Evolutionary conservation across 2,329 filamentous ascomycete species (phyloP).

Genomic region (Graphiopsis chlorocephala): DNA sequence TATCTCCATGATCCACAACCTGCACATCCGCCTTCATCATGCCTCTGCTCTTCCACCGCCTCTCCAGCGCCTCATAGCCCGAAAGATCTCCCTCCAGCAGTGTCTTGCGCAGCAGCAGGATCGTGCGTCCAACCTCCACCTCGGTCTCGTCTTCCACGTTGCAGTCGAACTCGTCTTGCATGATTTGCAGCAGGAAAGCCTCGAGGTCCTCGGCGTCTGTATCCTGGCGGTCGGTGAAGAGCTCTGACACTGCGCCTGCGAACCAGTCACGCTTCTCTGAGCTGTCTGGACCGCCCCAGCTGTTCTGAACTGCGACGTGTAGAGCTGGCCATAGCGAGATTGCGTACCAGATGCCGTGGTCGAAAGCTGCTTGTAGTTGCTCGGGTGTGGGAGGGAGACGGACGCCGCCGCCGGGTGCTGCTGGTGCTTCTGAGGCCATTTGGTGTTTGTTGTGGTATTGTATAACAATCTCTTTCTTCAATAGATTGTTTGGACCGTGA

Average conservation of each 20-base stretch:
- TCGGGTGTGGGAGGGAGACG: conserved; percentile 22
- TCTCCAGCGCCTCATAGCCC: conserved; percentile 76
- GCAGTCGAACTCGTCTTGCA: conserved; percentile 94
- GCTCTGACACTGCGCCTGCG: conserved; percentile 78
- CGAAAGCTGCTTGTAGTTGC: conserved; percentile 51
- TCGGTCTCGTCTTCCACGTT: conserved; percentile 87
- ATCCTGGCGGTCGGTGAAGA: conserved; percentile 61
- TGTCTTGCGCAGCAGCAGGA: conserved; percentile 65
- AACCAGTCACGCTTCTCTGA: conserved; percentile 95
- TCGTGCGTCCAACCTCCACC: conserved; percentile 67
- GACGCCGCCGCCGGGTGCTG: conserved; percentile 8
- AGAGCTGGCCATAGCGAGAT: conserved; percentile 88
- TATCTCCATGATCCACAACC: conserved; percentile 60
- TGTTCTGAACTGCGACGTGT: conserved; percentile 78
- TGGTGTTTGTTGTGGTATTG: background rate
- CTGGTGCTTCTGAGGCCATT: conserved; percentile 3
- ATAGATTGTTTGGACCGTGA: background rate
- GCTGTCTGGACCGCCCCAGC: conserved; percentile 82
- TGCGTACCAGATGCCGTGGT: conserved; percentile 79
- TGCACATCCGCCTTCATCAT: conserved; percentile 55
- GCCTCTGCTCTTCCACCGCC: conserved; percentile 69
- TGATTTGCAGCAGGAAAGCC: conserved; percentile 79
- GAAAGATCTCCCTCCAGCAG: conserved; percentile 66
- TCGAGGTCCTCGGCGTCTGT: conserved; percentile 79
- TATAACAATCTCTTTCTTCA: background rate